Percentiles rank a stretch among this genome's conserved stretches.
phyloP scores from a whole-genome alignment of 1,139 yeast species.

The Meyerozyma guilliermondii region DNA sequence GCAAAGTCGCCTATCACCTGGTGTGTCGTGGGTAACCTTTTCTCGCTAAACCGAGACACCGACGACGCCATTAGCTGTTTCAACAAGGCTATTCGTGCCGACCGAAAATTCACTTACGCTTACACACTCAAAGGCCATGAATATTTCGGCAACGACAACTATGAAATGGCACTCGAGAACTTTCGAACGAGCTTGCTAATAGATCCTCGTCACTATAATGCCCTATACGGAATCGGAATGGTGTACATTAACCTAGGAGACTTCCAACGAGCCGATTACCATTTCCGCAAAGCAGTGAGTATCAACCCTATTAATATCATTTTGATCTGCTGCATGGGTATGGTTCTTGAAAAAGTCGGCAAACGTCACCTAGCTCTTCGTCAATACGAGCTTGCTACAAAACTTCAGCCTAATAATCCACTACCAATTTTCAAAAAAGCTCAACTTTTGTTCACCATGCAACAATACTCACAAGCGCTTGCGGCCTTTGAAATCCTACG shows the following conservation, averaged over 20 bases:
- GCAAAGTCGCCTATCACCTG: conserved; percentile 75
- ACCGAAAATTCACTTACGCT: conserved; percentile 79
- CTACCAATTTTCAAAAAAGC: conserved; percentile 89
- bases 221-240: conserved; percentile 95
- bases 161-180: conserved; percentile 81
- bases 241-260: conserved; percentile 86
- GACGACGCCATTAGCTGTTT: conserved; percentile 90
- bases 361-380: conserved; percentile 68
- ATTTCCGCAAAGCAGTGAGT: conserved; percentile 80
- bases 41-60: conserved; percentile 77
- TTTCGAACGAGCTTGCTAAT: conserved; percentile 74
- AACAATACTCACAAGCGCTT: conserved; percentile 67
- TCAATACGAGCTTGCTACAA: conserved; percentile 80
- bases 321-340: conserved; percentile 88
- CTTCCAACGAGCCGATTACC: conserved; percentile 76
- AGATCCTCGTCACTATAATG: conserved; percentile 86
- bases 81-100: conserved; percentile 67
- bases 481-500: conserved; percentile 68
- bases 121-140: conserved; percentile 95
- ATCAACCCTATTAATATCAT: conserved; percentile 91
- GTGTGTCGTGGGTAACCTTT: conserved; percentile 89
- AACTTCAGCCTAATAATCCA: conserved; percentile 80
- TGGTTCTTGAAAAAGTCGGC: conserved; percentile 79
- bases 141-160: conserved; percentile 80
- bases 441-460: conserved; percentile 68